Evolutionary conservation across 345 rosid genomes (phyloP).

Genomic region (Aquilaria yunnanensis): DNA sequence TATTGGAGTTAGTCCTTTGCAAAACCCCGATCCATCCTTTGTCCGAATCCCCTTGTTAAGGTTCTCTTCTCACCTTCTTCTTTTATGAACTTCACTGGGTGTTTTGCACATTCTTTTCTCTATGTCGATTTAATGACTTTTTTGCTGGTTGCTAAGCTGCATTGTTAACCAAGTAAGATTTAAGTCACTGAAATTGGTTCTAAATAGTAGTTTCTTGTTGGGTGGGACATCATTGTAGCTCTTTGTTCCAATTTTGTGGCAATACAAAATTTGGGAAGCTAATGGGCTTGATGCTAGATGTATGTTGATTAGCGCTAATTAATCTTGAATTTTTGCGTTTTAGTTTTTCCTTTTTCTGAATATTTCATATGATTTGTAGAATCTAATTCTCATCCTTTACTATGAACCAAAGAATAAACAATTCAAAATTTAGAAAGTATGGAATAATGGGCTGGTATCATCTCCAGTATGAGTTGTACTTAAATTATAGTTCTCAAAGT

Average conservation of each 20-base stretch:
- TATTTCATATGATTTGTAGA: constrained; percentile 10
- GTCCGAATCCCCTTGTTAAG: constrained; percentile 47
- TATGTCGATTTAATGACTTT: background rate
- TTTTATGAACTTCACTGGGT: background rate
- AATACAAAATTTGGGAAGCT: background rate
- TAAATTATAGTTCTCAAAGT: constrained; percentile 20
- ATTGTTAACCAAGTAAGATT: background rate
- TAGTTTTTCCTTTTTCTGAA: background rate
- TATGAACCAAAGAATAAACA: constrained; percentile 19
- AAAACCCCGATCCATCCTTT: background rate
- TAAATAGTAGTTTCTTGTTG: background rate
- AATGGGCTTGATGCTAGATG: background rate
- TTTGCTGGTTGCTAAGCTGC: background rate
- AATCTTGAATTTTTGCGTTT: background rate
- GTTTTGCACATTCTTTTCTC: background rate
- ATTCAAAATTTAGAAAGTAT: constrained; percentile 27
- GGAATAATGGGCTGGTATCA: constrained; percentile 31
- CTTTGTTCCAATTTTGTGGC: too few relatives aligned
- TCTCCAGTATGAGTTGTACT: constrained; percentile 30
- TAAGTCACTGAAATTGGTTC: background rate
- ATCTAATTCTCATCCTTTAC: constrained; percentile 14
- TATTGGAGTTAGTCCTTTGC: constrained; percentile 15
- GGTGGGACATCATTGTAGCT: too few relatives aligned
- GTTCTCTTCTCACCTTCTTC: constrained; percentile 12
- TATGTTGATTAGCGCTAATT: background rate